Base-by-base conservation (phyloP, 176 grass and related monocot species). In the Bonia amplexicaulis region DNA sequence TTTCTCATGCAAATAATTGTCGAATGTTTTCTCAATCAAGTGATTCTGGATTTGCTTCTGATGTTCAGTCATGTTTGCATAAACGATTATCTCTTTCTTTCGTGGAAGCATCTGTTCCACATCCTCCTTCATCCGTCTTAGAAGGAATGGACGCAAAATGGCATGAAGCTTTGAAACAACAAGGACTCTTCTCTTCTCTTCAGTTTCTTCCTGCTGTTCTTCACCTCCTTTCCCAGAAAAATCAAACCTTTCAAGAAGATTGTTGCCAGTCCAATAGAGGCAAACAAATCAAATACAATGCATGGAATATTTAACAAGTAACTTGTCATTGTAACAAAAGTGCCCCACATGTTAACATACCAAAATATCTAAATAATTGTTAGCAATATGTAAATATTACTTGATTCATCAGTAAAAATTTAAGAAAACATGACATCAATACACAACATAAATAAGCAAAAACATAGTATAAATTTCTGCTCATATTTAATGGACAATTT, bases 81-180 rank as follows among this genome's bases (percentile, higher is more conserved):
- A 98, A 77, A 98, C 76, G 76, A 98, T 92, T 60, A 96, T 96
- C 93, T 98, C 96, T 87, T 96, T 96, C 90, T 94, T 98, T 71
- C 85, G 86, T 66, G 96, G 96, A 85, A 98, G 91, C 88, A 93
- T 88, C 40, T 92, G 89, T 73, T 98, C 93, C 41, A 98, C 96
- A 89, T 96, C 90, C 70, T 93, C 96, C 81, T 98, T 98, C 91
- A 98, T 89, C 79, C 96, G 76, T 71, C 96, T 90, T 86, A 98
- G 74, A 86, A 98, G 96, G 78, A 98, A 98, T 12, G 96, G 96
- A 60, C 96, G 93, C 73, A 98, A 84, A 85, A 98, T 98, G 57
- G 82, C 73, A 92, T 98, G 96, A 72, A 98, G 89, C 65, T 96
- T 98, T 76, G 93, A 92, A 73, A 87, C 66, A 87, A 98, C 91